Percentiles rank a stretch among this genome's conserved stretches.
Evolutionary conservation across 2,329 filamentous ascomycete species (phyloP).

Genomic region (Tothia fuscella): DNA sequence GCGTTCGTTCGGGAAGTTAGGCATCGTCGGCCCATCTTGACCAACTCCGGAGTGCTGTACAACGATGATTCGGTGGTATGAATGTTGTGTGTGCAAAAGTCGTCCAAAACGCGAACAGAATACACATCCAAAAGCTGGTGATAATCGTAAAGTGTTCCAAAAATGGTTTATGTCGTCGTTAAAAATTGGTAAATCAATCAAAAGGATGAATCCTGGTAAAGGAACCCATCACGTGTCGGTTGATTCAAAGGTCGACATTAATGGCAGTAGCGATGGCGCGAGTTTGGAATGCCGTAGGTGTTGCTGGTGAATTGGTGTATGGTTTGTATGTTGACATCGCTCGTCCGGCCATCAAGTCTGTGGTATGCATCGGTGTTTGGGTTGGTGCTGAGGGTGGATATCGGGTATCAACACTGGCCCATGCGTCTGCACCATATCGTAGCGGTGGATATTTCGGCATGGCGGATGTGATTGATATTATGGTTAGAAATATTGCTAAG

Average conservation of each 20-base stretch:
- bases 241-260: background rate
- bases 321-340: background rate
- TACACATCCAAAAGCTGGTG: no score
- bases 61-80: no score
- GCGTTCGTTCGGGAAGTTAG: no score
- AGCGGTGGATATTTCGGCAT: constrained; percentile 1
- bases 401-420: background rate
- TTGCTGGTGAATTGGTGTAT: background rate
- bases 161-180: no score
- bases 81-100: no score
- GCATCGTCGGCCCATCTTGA: no score
- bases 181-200: no score
- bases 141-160: no score
- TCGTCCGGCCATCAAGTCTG: background rate
- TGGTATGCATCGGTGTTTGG: background rate
- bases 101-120: no score
- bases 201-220: no score
- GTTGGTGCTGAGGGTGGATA: constrained; percentile 4
- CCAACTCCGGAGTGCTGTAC: no score
- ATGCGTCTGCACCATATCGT: background rate
- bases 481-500: background rate
- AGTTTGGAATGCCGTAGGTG: background rate
- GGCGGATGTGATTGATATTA: background rate
- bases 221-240: no score
- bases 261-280: background rate